phyloP scores from a whole-genome alignment of 2,329 filamentous ascomycete genomes.

The Phoma sp. region DNA sequence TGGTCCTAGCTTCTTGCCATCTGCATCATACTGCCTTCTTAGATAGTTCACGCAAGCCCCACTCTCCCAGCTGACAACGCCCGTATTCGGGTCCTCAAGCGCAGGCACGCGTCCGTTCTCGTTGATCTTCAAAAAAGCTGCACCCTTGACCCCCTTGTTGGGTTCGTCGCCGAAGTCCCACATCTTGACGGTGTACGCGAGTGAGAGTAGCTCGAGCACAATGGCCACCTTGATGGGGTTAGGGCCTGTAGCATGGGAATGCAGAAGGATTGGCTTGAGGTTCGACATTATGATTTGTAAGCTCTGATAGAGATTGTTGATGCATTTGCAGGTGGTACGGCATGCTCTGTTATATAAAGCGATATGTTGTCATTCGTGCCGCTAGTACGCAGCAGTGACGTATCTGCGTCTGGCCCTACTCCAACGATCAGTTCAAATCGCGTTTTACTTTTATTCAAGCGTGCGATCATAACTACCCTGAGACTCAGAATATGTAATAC shows the following conservation, averaged over 20 bases:
- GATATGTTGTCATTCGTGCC: too few species aligned
- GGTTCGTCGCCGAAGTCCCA: slow-evolving; percentile 49
- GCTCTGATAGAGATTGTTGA: neutral
- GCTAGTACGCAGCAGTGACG: too few species aligned
- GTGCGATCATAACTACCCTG: too few species aligned
- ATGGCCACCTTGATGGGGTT: slow-evolving; percentile 55
- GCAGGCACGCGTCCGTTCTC: slow-evolving; percentile 52
- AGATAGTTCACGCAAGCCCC: slow-evolving; percentile 14
- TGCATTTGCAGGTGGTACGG: too few species aligned
- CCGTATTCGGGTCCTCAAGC: slow-evolving; percentile 54
- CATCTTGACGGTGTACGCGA: slow-evolving; percentile 50
- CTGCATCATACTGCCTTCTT: slow-evolving; percentile 2
- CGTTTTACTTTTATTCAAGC: too few species aligned
- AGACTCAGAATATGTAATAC: too few species aligned
- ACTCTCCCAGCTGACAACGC: slow-evolving; percentile 20
- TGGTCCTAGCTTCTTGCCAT: slow-evolving; percentile 6
- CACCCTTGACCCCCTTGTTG: slow-evolving; percentile 23
- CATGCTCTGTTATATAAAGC: too few species aligned
- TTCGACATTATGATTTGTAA: neutral
- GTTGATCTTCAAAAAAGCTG: slow-evolving; percentile 44
- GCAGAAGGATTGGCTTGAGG: slow-evolving; percentile 22
- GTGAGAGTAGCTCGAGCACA: slow-evolving; percentile 53
- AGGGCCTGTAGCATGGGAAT: slow-evolving; percentile 33
- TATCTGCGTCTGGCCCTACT: too few species aligned
- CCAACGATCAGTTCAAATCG: too few species aligned